Evolutionary conservation across 441 rosid genomes (phyloP).

Genomic region (Euphorbia celastroides): DNA sequence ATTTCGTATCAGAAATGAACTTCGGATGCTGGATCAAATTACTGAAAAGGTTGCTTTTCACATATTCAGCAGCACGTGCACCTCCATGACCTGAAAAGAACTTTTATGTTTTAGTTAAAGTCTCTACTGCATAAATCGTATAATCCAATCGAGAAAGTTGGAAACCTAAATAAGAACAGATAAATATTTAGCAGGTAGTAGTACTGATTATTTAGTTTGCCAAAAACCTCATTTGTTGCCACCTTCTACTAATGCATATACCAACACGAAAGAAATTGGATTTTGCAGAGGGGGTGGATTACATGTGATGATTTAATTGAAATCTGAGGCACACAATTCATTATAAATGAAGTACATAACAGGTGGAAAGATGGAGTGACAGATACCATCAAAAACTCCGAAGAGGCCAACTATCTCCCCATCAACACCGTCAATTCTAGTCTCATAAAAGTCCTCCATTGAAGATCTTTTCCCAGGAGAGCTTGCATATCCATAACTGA

Average conservation of each 20-base stretch:
- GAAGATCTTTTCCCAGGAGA: slow-evolving; percentile 94
- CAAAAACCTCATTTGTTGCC: not conserved
- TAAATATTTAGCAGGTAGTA: not conserved
- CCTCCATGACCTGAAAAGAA: slow-evolving; percentile 93
- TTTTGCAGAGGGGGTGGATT: not conserved
- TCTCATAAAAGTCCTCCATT: slow-evolving; percentile 98
- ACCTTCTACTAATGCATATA: not conserved
- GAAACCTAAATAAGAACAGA: not conserved
- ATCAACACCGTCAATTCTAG: slow-evolving; percentile 82
- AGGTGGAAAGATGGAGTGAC: slow-evolving; percentile 12
- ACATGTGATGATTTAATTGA: not conserved
- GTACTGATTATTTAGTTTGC: not conserved
- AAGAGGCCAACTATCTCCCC: slow-evolving; percentile 93
- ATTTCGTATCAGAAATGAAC: slow-evolving; percentile 85
- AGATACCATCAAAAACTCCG: slow-evolving; percentile 95
- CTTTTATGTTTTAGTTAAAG: slow-evolving; percentile 1
- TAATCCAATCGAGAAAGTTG: slow-evolving; percentile 9
- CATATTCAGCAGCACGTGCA: slow-evolving; percentile 98
- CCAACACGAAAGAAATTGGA: not conserved
- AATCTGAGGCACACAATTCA: not conserved
- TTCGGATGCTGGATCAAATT: slow-evolving; percentile 95
- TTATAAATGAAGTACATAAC: not conserved
- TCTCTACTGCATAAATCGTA: too few relatives aligned
- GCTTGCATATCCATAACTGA: slow-evolving; percentile 99
- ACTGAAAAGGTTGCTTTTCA: slow-evolving; percentile 87